Base-by-base conservation (phyloP, 306 rosid species). In the Ormosia semicastrata region DNA sequence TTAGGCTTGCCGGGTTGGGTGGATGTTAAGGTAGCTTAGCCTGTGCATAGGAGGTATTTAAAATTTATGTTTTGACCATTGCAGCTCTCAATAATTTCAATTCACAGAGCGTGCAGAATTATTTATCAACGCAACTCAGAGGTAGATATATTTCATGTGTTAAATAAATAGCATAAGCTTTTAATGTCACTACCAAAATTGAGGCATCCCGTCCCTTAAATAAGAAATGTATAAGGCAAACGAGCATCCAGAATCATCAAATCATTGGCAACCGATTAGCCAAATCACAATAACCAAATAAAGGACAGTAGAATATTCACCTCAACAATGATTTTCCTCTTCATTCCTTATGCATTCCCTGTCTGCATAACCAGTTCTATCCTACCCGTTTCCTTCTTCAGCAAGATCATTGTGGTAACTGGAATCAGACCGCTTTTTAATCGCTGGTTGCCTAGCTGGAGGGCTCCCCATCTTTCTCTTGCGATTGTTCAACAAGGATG, bases 381-480 rank as follows among this genome's bases (percentile, higher is more conserved):
- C 87, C 52, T 70, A 34, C 83, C 58, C 54, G 52, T 64, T 76
- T 43, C 81, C 84, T 83, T 84, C 86, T 65, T 87, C 91, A 29
- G 78, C 62, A 57, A 75, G 75, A 71, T 59, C 87, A 37, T 86
- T 34, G 33, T 68, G 50, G 57, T 63, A 62, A 53, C 56, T 58
- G 15, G 78, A 81, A 82, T 83, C 92, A 53, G 18, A 80, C 83
- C 88, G 65, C 78, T 71, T 88, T 84, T 91, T 88, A 78, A 77
- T 82, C 79, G 88, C 88, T 6, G 76, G 81, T 54, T 77, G 82
- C 58, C 82, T 67, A 6, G 62, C 87, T 33, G 73, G 85, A 36
- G 95, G 88, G 84, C 90, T 92, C 53, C 80, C 87, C 46, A 79
- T 85, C 90, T 89, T 93, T 79, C 97, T 92, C 91, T 95, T 95